Base-by-base conservation (phyloP, 2,329 filamentous ascomycete species). In the Emydomyces testavorans region DNA sequence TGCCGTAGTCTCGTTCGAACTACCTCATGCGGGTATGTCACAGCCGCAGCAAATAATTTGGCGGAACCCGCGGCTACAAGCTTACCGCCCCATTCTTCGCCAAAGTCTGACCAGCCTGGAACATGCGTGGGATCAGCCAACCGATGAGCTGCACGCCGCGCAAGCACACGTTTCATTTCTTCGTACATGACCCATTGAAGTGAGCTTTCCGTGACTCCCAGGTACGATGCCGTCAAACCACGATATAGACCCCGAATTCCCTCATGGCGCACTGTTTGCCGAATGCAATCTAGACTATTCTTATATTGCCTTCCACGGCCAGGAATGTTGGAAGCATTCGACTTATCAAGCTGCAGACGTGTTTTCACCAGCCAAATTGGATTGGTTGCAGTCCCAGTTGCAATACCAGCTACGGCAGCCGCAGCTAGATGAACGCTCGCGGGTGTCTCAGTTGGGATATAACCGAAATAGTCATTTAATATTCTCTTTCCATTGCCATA, bases 361-460 rank as follows among this genome's bases (percentile, higher is more conserved):
- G 89, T 96, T 74, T 96, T 96, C 61, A 96, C 80, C 53, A 96
- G 77, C 89, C 89, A 96, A 60, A 96, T 94, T 1, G 89, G 89
- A 65, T 95, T 95, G 31, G 89, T 96, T 18, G 83, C 85, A 1
- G 90, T 95, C 39, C 85, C 85, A 0, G 90, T 95, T 5, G 82
- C 81, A 36, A 95, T 77, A 1, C 89, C 89, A 1, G 89, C 88
- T 13, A 76, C 73, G 1, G 84, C 79, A 4, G 85, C 89, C 1
- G 87, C 82, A 39, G 77, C 71, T 6, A 94, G 73, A 63, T 94
- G 87, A 8, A 94, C 88, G 78, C 57, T 80, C 62, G 41, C 82
- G 79, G 56, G 78, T 61, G 66, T 90, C 20, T 57, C 47, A 46
- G 29, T 36, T 32, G 56, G 53, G 4, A 51, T 51, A 26, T 62